These are phyloP conservation scores for Cinchona pubescens DNA, from an alignment of 257 asterid species.

Conservation along the genomic window DNA sequence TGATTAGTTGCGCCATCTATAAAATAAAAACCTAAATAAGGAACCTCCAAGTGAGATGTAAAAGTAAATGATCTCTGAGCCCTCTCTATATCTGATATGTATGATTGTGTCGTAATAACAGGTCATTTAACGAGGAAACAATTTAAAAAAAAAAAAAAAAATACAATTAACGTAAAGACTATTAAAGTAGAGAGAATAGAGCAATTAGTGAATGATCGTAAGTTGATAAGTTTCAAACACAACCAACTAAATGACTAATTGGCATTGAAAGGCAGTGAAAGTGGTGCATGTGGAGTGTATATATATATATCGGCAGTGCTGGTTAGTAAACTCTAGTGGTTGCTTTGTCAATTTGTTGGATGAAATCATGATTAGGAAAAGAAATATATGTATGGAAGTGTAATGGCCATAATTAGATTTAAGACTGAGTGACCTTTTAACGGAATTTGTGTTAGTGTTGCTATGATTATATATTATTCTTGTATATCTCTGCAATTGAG, in stretches of 20 bases:
- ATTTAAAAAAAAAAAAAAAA: too few relatives aligned
- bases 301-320: constrained; percentile 4
- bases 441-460: constrained; percentile 41
- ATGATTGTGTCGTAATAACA: neutral
- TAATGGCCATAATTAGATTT: constrained; percentile 36
- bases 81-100: too few relatives aligned
- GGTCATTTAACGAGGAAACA: neutral
- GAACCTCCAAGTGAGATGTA: too few relatives aligned
- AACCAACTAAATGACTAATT: constrained; percentile 1
- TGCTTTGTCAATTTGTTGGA: constrained; percentile 60
- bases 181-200: neutral
- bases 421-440: constrained; percentile 48
- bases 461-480: constrained; percentile 25
- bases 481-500: neutral
- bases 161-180: too few relatives aligned
- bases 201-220: constrained; percentile 6
- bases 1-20: too few relatives aligned
- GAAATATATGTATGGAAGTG: constrained; percentile 26
- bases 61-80: too few relatives aligned
- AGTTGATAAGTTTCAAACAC: constrained; percentile 1
- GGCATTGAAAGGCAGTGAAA: neutral
- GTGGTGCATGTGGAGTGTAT: neutral
- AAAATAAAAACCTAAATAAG: too few relatives aligned
- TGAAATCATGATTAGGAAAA: constrained; percentile 40
- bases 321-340: constrained; percentile 46